Conservation (phyloP, 208 protist genomes). For the Phytomonas francai region DNA sequence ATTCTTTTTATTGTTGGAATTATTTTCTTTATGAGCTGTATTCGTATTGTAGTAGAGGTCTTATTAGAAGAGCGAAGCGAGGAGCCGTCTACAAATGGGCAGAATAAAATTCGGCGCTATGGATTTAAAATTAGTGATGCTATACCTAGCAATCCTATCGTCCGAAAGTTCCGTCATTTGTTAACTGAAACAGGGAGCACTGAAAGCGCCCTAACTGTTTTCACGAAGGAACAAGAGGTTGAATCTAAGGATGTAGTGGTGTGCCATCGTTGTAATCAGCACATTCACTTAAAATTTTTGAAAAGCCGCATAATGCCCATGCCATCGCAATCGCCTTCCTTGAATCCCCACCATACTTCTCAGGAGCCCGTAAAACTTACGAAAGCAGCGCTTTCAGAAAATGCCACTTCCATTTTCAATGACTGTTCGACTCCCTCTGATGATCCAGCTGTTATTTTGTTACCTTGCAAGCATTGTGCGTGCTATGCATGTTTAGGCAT, state of each 20-base stretch:
- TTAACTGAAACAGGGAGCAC: not conserved
- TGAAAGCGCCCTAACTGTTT: not conserved
- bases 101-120: slow-evolving; percentile 34
- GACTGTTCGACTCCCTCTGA: slow-evolving; percentile 6
- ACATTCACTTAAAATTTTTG: too few species aligned
- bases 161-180: not conserved
- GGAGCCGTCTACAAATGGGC: slow-evolving; percentile 12
- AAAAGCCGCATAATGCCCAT: too few species aligned
- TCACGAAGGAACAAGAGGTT: too few species aligned
- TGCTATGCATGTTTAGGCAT: slow-evolving; percentile 26
- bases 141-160: slow-evolving; percentile 14
- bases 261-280: too few species aligned
- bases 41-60: not conserved
- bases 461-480: slow-evolving; percentile 29
- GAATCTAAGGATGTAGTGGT: too few species aligned
- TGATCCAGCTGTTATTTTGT: slow-evolving; percentile 24
- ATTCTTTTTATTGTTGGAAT: slow-evolving; percentile 21
- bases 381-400: too few species aligned
- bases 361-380: too few species aligned
- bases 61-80: slow-evolving; percentile 14
- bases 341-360: too few species aligned
- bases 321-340: too few species aligned
- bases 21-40: slow-evolving; percentile 9
- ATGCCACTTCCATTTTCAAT: too few species aligned
- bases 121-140: slow-evolving; percentile 24